Base-by-base conservation (phyloP, 2,329 filamentous ascomycete species). In the Trichocomaceae sp. region DNA sequence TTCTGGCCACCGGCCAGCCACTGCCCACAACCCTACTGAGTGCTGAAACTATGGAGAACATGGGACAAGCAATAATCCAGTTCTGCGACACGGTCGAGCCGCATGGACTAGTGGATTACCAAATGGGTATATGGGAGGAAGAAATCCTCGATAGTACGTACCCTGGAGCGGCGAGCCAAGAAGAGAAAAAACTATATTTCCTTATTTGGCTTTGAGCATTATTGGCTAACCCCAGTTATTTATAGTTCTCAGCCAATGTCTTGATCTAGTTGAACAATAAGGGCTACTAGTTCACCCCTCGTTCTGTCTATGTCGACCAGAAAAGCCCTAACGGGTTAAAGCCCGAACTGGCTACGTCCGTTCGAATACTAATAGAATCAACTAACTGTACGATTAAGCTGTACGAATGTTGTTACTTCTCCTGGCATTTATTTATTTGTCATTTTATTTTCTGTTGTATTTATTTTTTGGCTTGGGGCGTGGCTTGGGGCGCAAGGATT, bases 61-160 rank as follows among this genome's bases (percentile, higher is more conserved):
- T 97, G 81, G 90, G 88, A 12, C 85, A 86, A 53, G 87, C 95
- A 64, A 73, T 99, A 29, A 81, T 95, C 54, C 81, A 84, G 50
- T 77, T 96, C 50, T 95, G 91, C 68, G 90, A 97, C 68, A 82
- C 82, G 50, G 82, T 97, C 59, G 92, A 97, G 71, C 85, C 87
- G 61, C 86, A 95, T 67, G 93, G 93, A n/a, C 76, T 99, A 47
- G 90, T 99, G 10, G 93, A 99, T 73, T 99, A 97, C 69, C 87
- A 97, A 66, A 95, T 96, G 75, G 93, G 93, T 8, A 88, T 97
- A 23, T 95, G 90, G 83, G 93, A 97, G 72, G 91, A 97, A 67
- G 84, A 88, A 66, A 96, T 97, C 63, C 82, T 93, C 62, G 81
- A 82, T 56, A 80, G 91, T 96, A 77, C 19, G 39, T 42, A 42